Base-by-base conservation (phyloP, 1,139 yeast species). In the Tardiomyces depauwii region DNA sequence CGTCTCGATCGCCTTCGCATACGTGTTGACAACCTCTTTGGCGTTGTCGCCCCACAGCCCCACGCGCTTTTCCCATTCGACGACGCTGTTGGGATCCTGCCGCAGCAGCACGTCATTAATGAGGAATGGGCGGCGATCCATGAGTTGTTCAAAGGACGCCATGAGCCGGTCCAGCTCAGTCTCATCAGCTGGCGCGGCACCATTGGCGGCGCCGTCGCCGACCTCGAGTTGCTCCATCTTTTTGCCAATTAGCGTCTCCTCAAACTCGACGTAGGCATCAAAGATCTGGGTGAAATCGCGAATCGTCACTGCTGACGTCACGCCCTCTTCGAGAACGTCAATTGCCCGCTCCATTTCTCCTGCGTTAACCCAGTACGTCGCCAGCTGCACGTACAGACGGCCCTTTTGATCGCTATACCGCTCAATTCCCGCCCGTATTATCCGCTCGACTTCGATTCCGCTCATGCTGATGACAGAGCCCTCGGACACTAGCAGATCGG, bases 11-110 rank as follows among this genome's bases (percentile, higher is more conserved):
- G 95, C 95, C 30, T 74, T 65, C 0, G 81, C 80, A 60, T 74
- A 85, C 0, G 86, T 74, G 39, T 72, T 69, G 21, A 82, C 70
- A 11, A 75, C 69, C 43, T 71, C 58, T 63, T 43, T 69, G 25
- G 25, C 25, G 7, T 21, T 21, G 51, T 54, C 68, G 61, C 47
- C 59, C 65, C 66, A 72, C 1, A 82, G 53, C 0, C 67, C 67
- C 1, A 77, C 70, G 48, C 93, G 69, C 44, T 76, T 75, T 44
- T 79, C 65, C 96, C 96, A 88, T 47, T 72, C 74, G 39, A 72
- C 74, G 5, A 85, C 74, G 51, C 77, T 74, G 54, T 85, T 76
- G 1, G 74, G 66, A 53, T 82, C 76, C 52, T 78, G 82, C 42
- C 84, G 72, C 13, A 88, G 58, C 51, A 76, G 66, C 45, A 87